Evolutionary conservation across 208 protist genomes (phyloP).

Genomic region (Jaenimonas drosophilae): DNA sequence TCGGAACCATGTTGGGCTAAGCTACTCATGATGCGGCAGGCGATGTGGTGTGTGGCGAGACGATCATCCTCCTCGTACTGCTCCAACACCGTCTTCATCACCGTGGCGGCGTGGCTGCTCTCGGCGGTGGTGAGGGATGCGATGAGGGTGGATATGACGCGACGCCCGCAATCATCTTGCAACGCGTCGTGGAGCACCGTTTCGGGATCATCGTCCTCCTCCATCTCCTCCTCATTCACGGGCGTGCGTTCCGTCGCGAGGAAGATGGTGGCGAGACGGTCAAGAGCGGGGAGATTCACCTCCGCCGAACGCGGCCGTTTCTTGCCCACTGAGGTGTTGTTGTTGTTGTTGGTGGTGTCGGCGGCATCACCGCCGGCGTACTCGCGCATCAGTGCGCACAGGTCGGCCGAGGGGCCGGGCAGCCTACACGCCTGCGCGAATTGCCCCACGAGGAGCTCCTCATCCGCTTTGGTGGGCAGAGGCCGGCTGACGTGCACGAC

Average conservation of each 20-base stretch:
- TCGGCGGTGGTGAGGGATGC: constrained; percentile 23
- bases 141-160: constrained; percentile 66
- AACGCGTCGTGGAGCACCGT: constrained; percentile 72
- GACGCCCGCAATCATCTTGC: constrained; percentile 65
- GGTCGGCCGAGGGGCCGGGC: constrained; percentile 35
- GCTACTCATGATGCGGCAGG: constrained; percentile 75
- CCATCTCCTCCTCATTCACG: constrained; percentile 12
- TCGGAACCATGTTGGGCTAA: constrained; percentile 47
- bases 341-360: background rate
- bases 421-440: constrained; percentile 75
- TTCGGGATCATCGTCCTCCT: constrained; percentile 27
- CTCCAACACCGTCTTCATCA: constrained; percentile 49
- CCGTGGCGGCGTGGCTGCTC: constrained; percentile 16
- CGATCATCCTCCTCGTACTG: constrained; percentile 75
- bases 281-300: constrained; percentile 13
- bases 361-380: constrained; percentile 13
- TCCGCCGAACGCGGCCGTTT: constrained; percentile 28
- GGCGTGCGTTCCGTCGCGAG: constrained; percentile 32
- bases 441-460: constrained; percentile 47
- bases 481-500: constrained; percentile 25
- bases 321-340: constrained; percentile 4
- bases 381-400: constrained; percentile 59
- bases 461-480: constrained; percentile 28
- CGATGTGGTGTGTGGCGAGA: constrained; percentile 68
- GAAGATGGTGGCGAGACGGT: constrained; percentile 36